These are phyloP conservation scores for Pyrenophora seminiperda DNA, from an alignment of 2,329 filamentous ascomycete species.

Conservation along the genomic window DNA sequence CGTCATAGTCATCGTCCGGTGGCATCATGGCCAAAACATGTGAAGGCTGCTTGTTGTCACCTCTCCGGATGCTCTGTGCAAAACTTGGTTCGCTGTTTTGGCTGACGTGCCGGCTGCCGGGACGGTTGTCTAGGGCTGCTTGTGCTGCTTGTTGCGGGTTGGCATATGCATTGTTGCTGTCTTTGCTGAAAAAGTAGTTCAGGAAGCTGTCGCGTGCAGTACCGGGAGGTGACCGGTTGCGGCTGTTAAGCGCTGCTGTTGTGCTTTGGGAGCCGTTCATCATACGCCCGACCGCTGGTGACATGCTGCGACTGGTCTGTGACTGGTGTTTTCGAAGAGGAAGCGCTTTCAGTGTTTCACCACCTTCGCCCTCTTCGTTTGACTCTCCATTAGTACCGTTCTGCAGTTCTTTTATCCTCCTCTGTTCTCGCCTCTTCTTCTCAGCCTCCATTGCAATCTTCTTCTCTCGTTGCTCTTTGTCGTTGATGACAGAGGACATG, in stretches of 20 bases:
- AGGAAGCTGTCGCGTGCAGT: constrained; percentile 88
- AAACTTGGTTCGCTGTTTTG: constrained; percentile 81
- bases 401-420: constrained; percentile 76
- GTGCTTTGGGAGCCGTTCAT: constrained; percentile 66
- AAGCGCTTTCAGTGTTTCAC: constrained; percentile 60
- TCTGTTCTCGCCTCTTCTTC: constrained; percentile 80
- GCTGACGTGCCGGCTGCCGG: constrained; percentile 70
- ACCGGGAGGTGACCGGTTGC: constrained; percentile 64
- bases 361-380: constrained; percentile 67
- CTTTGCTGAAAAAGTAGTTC: constrained; percentile 99
- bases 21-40: constrained; percentile 50
- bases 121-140: constrained; percentile 44
- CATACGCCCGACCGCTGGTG: constrained; percentile 70
- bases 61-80: constrained; percentile 77
- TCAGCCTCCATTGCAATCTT: constrained; percentile 81
- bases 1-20: constrained; percentile 52
- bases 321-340: constrained; percentile 65
- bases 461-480: constrained; percentile 92
- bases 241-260: constrained; percentile 67
- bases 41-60: constrained; percentile 61
- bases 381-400: constrained; percentile 65
- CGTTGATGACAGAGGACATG: constrained; percentile 95
- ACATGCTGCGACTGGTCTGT: constrained; percentile 76
- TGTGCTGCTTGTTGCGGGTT: constrained; percentile 51
- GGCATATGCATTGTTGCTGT: constrained; percentile 63